phyloP scores from a whole-genome alignment of 805 yeast species.

The Saturnispora serradocipensis region DNA sequence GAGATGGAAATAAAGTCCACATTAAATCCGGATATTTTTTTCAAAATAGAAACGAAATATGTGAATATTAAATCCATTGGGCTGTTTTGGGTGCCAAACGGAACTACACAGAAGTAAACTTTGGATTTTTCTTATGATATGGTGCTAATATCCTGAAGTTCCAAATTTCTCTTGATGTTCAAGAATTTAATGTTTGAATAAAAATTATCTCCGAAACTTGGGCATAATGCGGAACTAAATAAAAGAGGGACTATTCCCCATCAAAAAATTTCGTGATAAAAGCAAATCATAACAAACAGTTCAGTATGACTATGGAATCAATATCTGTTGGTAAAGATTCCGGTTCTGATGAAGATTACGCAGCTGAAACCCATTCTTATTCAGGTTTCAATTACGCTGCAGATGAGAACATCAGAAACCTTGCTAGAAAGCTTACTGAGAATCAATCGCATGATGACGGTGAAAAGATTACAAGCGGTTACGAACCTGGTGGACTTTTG shows the following conservation, averaged over 20 bases:
- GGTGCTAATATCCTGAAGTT: not conserved
- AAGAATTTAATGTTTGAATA: not conserved
- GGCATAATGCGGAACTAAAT: not conserved
- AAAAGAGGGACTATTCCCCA: not conserved
- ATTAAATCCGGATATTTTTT: not conserved
- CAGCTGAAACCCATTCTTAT: conserved; percentile 16
- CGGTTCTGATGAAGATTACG: conserved; percentile 7
- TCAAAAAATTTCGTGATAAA: not conserved
- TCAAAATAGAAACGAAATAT: not conserved
- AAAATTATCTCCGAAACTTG: not conserved
- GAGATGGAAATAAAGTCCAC: not conserved
- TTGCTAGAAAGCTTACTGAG: conserved; percentile 34
- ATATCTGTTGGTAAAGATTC: conserved; percentile 22
- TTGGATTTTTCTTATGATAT: not conserved
- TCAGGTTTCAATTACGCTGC: conserved; percentile 31
- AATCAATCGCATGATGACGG: conserved; percentile 7
- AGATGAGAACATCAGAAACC: conserved; percentile 28
- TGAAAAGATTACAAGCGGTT: not conserved
- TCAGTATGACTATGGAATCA: conserved; percentile 13
- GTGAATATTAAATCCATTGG: not conserved
- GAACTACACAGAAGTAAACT: not conserved
- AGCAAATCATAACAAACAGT: not conserved
- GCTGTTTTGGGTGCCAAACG: not conserved
- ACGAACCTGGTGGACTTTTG: conserved; percentile 17
- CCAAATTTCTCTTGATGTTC: no score